Conservation (phyloP, 2,329 filamentous ascomycete genomes). For the Bipolaris sorokiniana region DNA sequence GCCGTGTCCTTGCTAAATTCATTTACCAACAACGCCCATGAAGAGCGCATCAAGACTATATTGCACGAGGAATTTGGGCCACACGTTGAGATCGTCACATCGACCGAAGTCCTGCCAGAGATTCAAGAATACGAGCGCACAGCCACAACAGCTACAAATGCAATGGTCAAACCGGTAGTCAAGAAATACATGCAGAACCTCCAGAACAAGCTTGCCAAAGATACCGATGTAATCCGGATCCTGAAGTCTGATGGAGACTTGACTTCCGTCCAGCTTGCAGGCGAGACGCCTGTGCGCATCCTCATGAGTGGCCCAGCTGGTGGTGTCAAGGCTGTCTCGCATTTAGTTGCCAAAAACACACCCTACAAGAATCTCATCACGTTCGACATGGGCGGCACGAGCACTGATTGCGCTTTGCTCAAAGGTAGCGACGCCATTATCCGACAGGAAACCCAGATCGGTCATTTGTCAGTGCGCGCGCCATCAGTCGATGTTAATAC, state of each 20-base stretch:
- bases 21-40: slow-evolving; percentile 54
- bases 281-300: slow-evolving; percentile 56
- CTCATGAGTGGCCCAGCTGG: slow-evolving; percentile 60
- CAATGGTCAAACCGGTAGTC: slow-evolving; percentile 57
- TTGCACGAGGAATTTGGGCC: slow-evolving; percentile 53
- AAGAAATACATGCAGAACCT: slow-evolving; percentile 55
- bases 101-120: slow-evolving; percentile 55
- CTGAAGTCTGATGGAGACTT: slow-evolving; percentile 59
- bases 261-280: slow-evolving; percentile 54
- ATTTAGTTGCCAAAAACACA: slow-evolving; percentile 54
- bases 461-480: slow-evolving; percentile 53
- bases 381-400: slow-evolving; percentile 60
- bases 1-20: slow-evolving; percentile 57
- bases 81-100: slow-evolving; percentile 54
- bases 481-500: slow-evolving; percentile 58
- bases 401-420: slow-evolving; percentile 57
- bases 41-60: slow-evolving; percentile 48
- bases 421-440: slow-evolving; percentile 53
- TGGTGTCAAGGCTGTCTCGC: slow-evolving; percentile 57
- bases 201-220: slow-evolving; percentile 47
- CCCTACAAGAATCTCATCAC: slow-evolving; percentile 58
- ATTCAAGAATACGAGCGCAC: slow-evolving; percentile 59
- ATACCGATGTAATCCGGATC: slow-evolving; percentile 56
- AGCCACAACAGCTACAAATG: slow-evolving; percentile 57
- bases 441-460: slow-evolving; percentile 56